Conservation (phyloP, 202 grass and related monocot species). For the Brachypodium distachyon region DNA sequence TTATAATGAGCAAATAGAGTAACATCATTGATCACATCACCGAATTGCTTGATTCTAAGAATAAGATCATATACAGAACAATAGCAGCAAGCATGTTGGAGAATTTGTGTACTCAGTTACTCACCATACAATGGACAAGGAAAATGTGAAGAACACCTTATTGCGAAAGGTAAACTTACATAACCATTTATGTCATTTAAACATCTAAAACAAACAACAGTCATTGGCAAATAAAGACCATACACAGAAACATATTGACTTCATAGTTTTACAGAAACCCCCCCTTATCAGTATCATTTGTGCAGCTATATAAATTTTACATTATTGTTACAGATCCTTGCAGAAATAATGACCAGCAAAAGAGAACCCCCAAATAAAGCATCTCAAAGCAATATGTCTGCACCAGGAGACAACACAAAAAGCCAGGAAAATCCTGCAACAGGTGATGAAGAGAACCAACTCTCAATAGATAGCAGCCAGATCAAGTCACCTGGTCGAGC, state of each 20-base stretch:
- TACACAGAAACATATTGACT: not conserved
- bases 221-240: not conserved
- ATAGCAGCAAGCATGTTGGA: not conserved
- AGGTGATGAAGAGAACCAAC: not conserved
- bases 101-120: not conserved
- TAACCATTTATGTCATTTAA: not conserved
- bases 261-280: not conserved
- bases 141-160: not conserved
- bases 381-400: not conserved
- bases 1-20: not conserved
- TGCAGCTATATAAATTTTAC: too few species aligned
- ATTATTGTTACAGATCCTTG: not conserved
- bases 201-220: not conserved
- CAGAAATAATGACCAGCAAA: not conserved
- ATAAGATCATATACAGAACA: not conserved
- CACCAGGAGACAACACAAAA: too few species aligned
- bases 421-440: not conserved
- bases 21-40: not conserved
- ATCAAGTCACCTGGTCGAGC: not conserved
- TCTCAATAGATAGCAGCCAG: not conserved
- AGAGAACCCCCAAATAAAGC: not conserved
- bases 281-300: not conserved
- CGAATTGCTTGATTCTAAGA: not conserved
- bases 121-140: not conserved
- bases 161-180: not conserved